Evolutionary conservation across 2,329 filamentous ascomycete genomes (phyloP), one percentile per base, ranked within the genome.

Genomic region (Ascochyta viciae-villosae): DNA sequence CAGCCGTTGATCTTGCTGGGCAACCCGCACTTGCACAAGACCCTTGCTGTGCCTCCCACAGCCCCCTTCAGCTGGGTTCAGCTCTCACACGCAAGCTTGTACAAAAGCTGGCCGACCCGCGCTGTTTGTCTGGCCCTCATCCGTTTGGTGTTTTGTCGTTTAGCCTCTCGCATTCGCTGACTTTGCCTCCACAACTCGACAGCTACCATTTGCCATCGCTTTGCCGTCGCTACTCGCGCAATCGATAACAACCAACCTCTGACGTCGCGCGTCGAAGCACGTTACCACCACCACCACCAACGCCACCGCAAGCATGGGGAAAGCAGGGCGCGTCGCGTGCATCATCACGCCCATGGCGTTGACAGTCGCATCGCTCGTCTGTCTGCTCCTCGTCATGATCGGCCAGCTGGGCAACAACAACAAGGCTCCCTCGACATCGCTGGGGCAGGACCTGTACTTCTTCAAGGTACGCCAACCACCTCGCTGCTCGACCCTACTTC

Each of bases 331-430:
- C 72, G 86, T 94, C 69, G 81, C 90, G 75, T 97, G 92, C 79
- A 95, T 98, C 78, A 85, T 90, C 78, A 81, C 92, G 81, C 94
- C 94, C 58, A 92, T 96, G 78, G 81, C 86, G 62, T 84, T 96
- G 71, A 94, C 91, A 19, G 79, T 95, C 67, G 89, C 84, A 61
- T 89, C 90, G 56, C 82, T 97, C 68, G 79, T 95, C 68, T 89
- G 89, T 66, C 76, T 87, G 50, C 68, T 85, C 43, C 72, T 88
- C 35, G 81, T 88, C 48, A 82, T 84, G 60, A 64, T 86, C 46
- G 84, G 84, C 33, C 84, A 85, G 64, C 82, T 82, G 57, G 82
- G 82, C 63, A 79, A 81, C 58, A 60, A 58, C 44, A 63, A 62
- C 56, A 60, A 63, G 33, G 58, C 62, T 51, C 66, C 66, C 57